Conservation (phyloP, 768 basidiomycete genomes). For the Exsudoporus frostii region DNA sequence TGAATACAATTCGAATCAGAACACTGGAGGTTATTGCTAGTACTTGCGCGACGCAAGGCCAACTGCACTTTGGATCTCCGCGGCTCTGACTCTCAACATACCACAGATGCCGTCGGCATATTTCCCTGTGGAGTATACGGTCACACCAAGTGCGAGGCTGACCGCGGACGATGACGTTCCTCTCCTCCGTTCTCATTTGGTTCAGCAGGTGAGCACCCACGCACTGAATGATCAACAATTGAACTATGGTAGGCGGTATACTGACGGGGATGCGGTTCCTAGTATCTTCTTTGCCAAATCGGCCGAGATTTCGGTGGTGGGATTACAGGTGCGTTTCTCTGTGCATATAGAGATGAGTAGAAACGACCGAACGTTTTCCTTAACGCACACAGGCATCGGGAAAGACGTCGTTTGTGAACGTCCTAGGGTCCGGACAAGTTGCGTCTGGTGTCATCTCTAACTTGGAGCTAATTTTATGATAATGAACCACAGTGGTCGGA, state of each 20-base stretch:
- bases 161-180: conserved; percentile 39
- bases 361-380: not conserved
- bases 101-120: not conserved
- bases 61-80: conserved; percentile 16
- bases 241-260: not conserved
- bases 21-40: not conserved
- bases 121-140: not conserved
- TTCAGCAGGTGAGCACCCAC: conserved; percentile 41
- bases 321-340: conserved; percentile 60
- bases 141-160: not conserved
- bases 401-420: conserved; percentile 93
- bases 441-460: not conserved
- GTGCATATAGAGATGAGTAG: not conserved
- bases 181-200: conserved; percentile 57
- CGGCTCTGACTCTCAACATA: not conserved
- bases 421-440: conserved; percentile 80
- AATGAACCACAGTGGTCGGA: conserved; percentile 71
- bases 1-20: not conserved
- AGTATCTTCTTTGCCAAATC: conserved; percentile 86
- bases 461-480: not conserved
- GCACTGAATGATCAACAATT: not conserved
- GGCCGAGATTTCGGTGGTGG: conserved; percentile 89
- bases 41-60: not conserved
- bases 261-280: not conserved
- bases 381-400: conserved; percentile 68